These are phyloP conservation scores for Mychonastes homosphaera DNA, from an alignment of 139 green algal genomes.

Conservation along the genomic window DNA sequence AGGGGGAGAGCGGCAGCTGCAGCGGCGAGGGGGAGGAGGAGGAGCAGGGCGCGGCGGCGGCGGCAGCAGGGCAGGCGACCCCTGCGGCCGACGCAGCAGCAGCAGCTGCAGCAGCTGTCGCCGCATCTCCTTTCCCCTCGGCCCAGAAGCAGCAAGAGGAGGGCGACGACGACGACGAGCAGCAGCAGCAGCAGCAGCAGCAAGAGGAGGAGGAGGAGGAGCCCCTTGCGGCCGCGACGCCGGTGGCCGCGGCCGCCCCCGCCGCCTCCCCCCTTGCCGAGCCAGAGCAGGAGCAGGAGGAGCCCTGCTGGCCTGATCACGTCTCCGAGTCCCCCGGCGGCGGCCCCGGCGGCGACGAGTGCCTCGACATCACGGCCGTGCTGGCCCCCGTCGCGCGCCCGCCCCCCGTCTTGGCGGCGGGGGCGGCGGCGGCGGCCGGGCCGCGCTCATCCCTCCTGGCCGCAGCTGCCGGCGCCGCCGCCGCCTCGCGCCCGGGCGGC, in stretches of 20 bases:
- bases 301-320: slow-evolving; percentile 1
- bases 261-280: too few species aligned
- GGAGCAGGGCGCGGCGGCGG: neutral
- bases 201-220: neutral
- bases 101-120: neutral
- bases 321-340: neutral
- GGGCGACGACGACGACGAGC: neutral
- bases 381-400: neutral
- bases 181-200: slow-evolving; percentile 9
- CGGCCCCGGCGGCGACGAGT: neutral
- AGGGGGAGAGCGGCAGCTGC: slow-evolving; percentile 26
- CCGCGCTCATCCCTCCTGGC: too few species aligned
- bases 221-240: neutral
- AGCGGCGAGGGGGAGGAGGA: neutral
- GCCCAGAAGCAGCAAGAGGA: neutral
- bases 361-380: neutral
- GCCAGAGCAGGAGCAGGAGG: neutral
- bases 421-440: too few species aligned
- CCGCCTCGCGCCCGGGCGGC: too few species aligned
- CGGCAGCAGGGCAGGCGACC: slow-evolving; percentile 2
- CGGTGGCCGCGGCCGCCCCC: too few species aligned
- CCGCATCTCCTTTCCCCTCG: too few species aligned
- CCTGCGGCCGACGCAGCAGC: neutral
- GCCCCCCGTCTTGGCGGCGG: too few species aligned
- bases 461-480: too few species aligned